These are phyloP conservation scores for Suhomyces kilbournensis DNA, from an alignment of 805 yeast genomes.

Conservation along the genomic window DNA sequence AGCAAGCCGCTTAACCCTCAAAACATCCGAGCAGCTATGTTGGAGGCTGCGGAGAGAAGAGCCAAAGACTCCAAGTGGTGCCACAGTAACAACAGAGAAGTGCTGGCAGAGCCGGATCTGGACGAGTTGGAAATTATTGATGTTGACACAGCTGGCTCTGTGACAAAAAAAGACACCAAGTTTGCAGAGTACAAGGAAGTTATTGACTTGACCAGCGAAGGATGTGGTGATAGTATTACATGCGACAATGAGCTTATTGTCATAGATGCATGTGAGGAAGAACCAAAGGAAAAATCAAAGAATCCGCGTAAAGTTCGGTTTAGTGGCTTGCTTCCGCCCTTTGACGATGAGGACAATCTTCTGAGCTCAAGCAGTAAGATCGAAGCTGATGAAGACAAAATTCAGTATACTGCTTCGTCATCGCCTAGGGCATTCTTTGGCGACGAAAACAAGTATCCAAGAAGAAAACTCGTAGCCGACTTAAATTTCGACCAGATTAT, in stretches of 20 bases:
- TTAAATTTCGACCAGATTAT: constrained; percentile 28
- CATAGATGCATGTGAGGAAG: constrained; percentile 21
- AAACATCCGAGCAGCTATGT: constrained; percentile 42
- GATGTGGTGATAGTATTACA: constrained; percentile 2
- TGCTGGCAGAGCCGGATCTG: constrained; percentile 38
- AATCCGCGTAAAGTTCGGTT: constrained; percentile 9
- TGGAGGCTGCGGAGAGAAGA: constrained; percentile 65
- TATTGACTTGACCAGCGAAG: constrained; percentile 14
- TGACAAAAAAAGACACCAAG: neutral
- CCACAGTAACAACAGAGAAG: constrained; percentile 16
- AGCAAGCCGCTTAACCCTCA: constrained; percentile 4
- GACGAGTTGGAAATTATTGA: constrained; percentile 43
- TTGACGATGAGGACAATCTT: constrained; percentile 9
- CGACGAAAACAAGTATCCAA: constrained; percentile 18
- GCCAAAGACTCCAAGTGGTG: constrained; percentile 53
- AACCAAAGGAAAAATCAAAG: constrained; percentile 1
- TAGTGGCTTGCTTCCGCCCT: constrained; percentile 13
- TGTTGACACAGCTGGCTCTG: constrained; percentile 10
- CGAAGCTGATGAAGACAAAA: constrained; percentile 10
- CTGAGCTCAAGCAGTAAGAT: neutral
- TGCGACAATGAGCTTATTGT: constrained; percentile 16
- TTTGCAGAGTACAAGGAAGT: constrained; percentile 8
- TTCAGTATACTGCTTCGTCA: constrained; percentile 22
- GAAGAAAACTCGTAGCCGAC: constrained; percentile 29
- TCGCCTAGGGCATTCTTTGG: constrained; percentile 27